Conservation (phyloP, 306 rosid genomes). For the Biancaea sappan region DNA sequence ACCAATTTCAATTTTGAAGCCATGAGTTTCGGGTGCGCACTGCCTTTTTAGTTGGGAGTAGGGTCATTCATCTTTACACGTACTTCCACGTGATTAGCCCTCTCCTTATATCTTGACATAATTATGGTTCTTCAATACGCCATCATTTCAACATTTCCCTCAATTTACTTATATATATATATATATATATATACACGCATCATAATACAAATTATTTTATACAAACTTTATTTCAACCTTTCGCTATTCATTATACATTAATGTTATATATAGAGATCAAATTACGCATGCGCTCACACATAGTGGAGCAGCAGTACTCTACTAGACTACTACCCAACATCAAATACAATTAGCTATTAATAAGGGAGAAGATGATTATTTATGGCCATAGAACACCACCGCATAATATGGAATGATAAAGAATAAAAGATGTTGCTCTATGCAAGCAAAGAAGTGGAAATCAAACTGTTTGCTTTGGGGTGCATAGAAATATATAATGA, state of each 20-base stretch:
- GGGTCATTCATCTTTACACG: constrained; percentile 68
- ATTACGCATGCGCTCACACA: not conserved
- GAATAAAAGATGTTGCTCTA: not conserved
- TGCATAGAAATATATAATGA: constrained; percentile 34
- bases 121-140: constrained; percentile 48
- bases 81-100: constrained; percentile 58
- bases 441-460: constrained; percentile 22
- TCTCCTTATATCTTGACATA: constrained; percentile 40
- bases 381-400: not conserved
- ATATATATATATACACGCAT: too few species aligned
- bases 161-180: too few species aligned
- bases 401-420: not conserved
- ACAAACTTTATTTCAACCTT: constrained; percentile 16
- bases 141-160: constrained; percentile 42
- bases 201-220: too few species aligned
- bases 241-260: constrained; percentile 5
- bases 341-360: too few species aligned
- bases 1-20: constrained; percentile 45
- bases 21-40: constrained; percentile 57
- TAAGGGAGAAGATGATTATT: not conserved
- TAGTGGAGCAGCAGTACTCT: too few species aligned
- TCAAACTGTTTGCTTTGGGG: constrained; percentile 31
- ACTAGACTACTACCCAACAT: too few species aligned
- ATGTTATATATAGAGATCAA: not conserved
- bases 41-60: constrained; percentile 43